These are phyloP conservation scores for Quercus aquifolioides DNA, from an alignment of 306 rosid species.

Conservation along the genomic window DNA sequence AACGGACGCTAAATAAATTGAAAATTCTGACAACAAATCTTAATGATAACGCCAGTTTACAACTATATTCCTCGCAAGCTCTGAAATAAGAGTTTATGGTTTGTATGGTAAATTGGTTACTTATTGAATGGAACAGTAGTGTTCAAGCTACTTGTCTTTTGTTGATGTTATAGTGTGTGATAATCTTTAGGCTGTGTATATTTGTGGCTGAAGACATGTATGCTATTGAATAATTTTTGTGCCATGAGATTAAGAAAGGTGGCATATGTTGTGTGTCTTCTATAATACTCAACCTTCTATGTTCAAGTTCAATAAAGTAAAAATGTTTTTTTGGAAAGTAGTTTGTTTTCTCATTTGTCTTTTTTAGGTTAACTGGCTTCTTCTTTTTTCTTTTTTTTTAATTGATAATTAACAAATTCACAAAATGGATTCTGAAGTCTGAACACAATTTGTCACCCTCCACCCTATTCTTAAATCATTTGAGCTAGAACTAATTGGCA, in stretches of 20 bases:
- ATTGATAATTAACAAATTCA: too few relatives aligned
- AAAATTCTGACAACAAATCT: background rate
- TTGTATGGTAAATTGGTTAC: background rate
- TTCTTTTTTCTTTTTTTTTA: too few relatives aligned
- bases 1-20: background rate
- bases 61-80: background rate
- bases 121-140: too few relatives aligned
- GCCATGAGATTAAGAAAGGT: background rate
- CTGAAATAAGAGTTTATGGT: background rate
- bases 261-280: background rate
- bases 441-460: too few relatives aligned
- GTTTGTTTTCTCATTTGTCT: background rate
- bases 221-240: background rate
- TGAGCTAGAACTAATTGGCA: too few relatives aligned
- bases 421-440: too few relatives aligned
- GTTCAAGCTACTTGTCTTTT: too few relatives aligned
- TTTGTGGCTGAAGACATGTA: background rate
- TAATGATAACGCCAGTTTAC: background rate
- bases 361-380: background rate
- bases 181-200: background rate
- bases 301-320: background rate
- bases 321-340: background rate
- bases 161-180: background rate
- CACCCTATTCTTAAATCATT: too few relatives aligned
- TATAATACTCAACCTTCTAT: background rate